phyloP scores from a whole-genome alignment of 192 early-diverging fungal species.

The Chytriomyces sp. region DNA sequence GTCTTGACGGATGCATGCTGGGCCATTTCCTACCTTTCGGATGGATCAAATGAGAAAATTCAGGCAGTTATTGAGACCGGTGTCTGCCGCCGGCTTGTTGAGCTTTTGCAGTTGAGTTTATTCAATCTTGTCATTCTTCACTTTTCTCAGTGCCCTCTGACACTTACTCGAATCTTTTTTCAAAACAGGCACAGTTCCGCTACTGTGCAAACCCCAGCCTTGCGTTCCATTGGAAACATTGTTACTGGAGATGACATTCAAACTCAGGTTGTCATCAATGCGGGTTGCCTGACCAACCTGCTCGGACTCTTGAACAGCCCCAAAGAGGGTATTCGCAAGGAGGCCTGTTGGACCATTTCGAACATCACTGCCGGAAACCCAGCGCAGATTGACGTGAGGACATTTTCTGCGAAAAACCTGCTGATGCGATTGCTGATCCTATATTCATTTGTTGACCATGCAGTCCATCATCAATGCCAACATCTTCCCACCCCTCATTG shows the following conservation, averaged over 20 bases:
- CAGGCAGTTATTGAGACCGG: constrained; percentile 96
- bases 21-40: constrained; percentile 99
- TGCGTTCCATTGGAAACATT: constrained; percentile 98
- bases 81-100: constrained; percentile 91
- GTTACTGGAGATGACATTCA: constrained; percentile 98
- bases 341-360: constrained; percentile 99
- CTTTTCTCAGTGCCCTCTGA: neutral
- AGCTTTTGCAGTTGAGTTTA: constrained; percentile 73
- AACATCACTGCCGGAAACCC: constrained; percentile 98
- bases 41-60: constrained; percentile 96
- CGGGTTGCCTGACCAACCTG: constrained; percentile 79
- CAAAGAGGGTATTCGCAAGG: constrained; percentile 96
- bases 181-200: constrained; percentile 68
- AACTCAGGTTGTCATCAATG: constrained; percentile 94
- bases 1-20: constrained; percentile 98
- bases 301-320: constrained; percentile 80
- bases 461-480: constrained; percentile 94
- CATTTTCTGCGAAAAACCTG: neutral
- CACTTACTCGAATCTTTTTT: neutral
- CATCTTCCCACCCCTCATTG: constrained; percentile 88
- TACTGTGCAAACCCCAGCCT: constrained; percentile 93
- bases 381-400: constrained; percentile 74
- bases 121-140: neutral
- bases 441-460: neutral
- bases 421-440: neutral